phyloP scores from a whole-genome alignment of 345 rosid genomes.

The Euphorbia tirucalli region DNA sequence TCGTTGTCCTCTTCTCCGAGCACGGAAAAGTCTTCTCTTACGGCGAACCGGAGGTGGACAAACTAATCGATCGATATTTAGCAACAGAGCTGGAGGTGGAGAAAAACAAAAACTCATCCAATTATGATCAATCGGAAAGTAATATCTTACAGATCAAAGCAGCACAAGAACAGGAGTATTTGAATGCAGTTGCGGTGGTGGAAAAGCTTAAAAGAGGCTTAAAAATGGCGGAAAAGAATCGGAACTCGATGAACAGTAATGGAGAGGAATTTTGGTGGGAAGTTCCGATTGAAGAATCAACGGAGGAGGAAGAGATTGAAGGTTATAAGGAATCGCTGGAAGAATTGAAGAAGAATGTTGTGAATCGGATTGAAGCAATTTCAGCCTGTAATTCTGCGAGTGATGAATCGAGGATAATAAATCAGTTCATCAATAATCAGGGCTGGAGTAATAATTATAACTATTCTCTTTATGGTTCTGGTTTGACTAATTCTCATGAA shows the following conservation, averaged over 20 bases:
- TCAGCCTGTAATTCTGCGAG: neutral
- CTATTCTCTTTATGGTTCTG: too few species aligned
- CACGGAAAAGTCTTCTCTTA: conserved; percentile 12
- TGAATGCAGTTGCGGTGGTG: neutral
- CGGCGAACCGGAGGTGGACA: conserved; percentile 16
- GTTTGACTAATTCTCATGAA: too few species aligned
- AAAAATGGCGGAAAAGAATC: too few species aligned
- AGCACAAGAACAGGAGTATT: neutral
- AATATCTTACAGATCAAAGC: neutral
- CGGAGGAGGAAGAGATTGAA: conserved; percentile 18
- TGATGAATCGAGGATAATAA: neutral
- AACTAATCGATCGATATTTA: conserved; percentile 11
- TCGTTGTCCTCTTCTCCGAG: conserved; percentile 12
- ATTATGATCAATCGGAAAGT: neutral
- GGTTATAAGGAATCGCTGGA: conserved; percentile 3
- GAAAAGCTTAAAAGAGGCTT: conserved; percentile 11
- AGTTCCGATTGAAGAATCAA: neutral
- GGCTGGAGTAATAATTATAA: too few species aligned
- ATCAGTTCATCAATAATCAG: too few species aligned
- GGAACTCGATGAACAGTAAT: neutral
- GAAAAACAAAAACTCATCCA: too few species aligned
- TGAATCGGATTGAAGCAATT: neutral
- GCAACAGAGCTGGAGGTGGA: neutral
- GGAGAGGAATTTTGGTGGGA: conserved; percentile 12
- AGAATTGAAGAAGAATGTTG: conserved; percentile 11